Base-by-base conservation (phyloP, 257 asterid species). In the Penstemon barbatus region DNA sequence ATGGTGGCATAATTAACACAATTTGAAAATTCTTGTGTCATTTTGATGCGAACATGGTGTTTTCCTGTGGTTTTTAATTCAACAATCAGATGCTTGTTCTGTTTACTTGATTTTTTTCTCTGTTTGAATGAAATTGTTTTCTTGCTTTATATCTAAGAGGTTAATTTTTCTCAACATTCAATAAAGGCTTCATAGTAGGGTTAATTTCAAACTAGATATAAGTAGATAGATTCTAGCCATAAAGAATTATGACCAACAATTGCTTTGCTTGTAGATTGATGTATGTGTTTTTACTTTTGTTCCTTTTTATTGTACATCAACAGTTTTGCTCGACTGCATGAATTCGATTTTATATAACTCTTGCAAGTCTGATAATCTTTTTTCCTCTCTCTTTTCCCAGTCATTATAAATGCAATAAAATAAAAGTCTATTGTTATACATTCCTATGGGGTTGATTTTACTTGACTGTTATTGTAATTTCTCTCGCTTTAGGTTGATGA, bases 401-500 rank as follows among this genome's bases (percentile, higher is more conserved):
- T 25, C 33, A 25, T 25, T 25, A 1, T 2, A 10, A 66, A n/a
- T 76, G 76, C 44, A 5, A 52, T 4, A 12, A 49, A 33, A 45
- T 12, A 5, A n/a, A 5, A 4, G 25, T 55, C 38, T 13, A 9
- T 39, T 67, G 57, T 52, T 65, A 68, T 62, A 52, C 42, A 74
- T 75, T 64, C 15, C 33, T n/a, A 44, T 56, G 54, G 68, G 46
- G 39, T 61, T 15, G 52, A 55, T 68, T n/a, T 55, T 67, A 45
- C 49, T 33, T 46, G 55, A 66, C 41, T 54, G 52, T 8, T 44
- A 15, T 1, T 71, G 71, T 75, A 48, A 59, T 63, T 67, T 48
- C 67, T 79, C 66, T 72, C 54, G 60, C 38, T 65, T 38, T 82
- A 93, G 99, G 91, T 86, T 74, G 96, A 79, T 57, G 97, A 90